A percentile compares a stretch with the other conserved stretches of the same genome.
These are phyloP conservation scores for Brettanomyces custersianus DNA, from an alignment of 805 yeast genomes.

Conservation along the genomic window DNA sequence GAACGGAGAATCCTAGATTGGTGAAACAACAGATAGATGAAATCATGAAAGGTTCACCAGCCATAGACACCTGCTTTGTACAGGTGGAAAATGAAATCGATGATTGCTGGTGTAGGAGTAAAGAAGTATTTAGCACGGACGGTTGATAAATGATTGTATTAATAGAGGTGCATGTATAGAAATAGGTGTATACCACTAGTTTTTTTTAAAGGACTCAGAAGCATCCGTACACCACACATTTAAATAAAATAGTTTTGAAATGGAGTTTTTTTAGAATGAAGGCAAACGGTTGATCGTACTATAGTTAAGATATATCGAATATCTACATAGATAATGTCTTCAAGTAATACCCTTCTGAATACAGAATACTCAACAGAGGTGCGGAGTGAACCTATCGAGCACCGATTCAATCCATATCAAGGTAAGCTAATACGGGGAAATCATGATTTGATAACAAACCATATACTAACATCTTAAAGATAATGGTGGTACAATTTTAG, in stretches of 20 bases:
- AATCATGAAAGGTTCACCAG: conserved; percentile 14
- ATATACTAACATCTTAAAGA: conserved; percentile 28
- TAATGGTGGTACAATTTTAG: conserved; percentile 95
- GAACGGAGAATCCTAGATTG: conserved; percentile 24
- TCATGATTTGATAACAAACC: not conserved
- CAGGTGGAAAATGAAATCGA: conserved; percentile 30
- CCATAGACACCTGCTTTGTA: conserved; percentile 19
- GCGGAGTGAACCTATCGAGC: conserved; percentile 66
- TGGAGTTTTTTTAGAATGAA: too few species aligned
- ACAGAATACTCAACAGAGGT: conserved; percentile 58
- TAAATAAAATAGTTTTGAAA: not conserved
- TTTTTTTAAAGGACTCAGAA: not conserved
- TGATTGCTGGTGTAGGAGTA: conserved; percentile 30
- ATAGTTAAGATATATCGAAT: not conserved
- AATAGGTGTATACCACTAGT: too few species aligned
- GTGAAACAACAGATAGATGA: conserved; percentile 21
- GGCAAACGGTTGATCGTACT: too few species aligned
- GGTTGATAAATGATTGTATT: not conserved
- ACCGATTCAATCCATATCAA: conserved; percentile 84
- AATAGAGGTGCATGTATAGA: not conserved
- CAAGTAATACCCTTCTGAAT: conserved; percentile 37
- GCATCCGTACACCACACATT: not conserved
- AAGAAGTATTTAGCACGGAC: conserved; percentile 20
- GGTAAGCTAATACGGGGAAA: conserved; percentile 18
- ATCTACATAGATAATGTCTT: not conserved